A percentile compares a stretch with the other conserved stretches of the same genome.
These are phyloP conservation scores for Elsinoe perseae DNA, from an alignment of 2,329 filamentous ascomycete genomes.

Conservation along the genomic window DNA sequence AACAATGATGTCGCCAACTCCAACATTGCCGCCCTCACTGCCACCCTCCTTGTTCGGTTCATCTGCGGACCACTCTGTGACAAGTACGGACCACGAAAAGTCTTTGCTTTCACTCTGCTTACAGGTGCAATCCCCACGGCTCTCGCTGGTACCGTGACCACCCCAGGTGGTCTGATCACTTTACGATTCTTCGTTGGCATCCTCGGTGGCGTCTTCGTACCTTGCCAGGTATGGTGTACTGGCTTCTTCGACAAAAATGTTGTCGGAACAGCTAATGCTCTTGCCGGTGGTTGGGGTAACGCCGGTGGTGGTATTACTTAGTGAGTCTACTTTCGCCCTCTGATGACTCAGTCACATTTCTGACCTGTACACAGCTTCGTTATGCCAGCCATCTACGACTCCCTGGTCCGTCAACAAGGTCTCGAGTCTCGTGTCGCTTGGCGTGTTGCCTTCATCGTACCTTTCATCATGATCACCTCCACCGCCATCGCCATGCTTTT, in stretches of 20 bases:
- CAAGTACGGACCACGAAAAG: conserved; percentile 64
- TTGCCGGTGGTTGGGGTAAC: conserved; percentile 76
- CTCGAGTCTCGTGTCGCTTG: conserved; percentile 61
- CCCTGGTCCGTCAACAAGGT: conserved; percentile 51
- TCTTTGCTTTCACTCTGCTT: conserved; percentile 63
- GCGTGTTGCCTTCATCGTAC: conserved; percentile 73
- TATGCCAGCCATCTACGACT: conserved; percentile 66
- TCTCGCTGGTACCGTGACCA: conserved; percentile 64
- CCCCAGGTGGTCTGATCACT: conserved; percentile 54
- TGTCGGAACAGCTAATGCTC: conserved; percentile 73
- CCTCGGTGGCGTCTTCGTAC: conserved; percentile 65
- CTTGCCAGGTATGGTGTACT: conserved; percentile 81
- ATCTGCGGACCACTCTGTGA: conserved; percentile 73
- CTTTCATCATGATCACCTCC: conserved; percentile 63
- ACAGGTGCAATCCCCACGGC: conserved; percentile 68
- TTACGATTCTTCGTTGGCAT: conserved; percentile 70
- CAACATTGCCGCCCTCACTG: conserved; percentile 69
- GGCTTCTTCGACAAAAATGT: conserved; percentile 61
- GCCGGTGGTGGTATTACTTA: conserved; percentile 80
- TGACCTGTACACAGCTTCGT: conserved; percentile 17
- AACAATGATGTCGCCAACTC: conserved; percentile 70
- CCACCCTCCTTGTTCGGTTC: conserved; percentile 64
- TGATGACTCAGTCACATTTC: background rate
- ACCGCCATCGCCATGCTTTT: conserved; percentile 60
- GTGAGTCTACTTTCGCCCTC: conserved; percentile 59